Conservation (phyloP, 352 stramenopile genomes). For the Globisporangium emineosum region DNA sequence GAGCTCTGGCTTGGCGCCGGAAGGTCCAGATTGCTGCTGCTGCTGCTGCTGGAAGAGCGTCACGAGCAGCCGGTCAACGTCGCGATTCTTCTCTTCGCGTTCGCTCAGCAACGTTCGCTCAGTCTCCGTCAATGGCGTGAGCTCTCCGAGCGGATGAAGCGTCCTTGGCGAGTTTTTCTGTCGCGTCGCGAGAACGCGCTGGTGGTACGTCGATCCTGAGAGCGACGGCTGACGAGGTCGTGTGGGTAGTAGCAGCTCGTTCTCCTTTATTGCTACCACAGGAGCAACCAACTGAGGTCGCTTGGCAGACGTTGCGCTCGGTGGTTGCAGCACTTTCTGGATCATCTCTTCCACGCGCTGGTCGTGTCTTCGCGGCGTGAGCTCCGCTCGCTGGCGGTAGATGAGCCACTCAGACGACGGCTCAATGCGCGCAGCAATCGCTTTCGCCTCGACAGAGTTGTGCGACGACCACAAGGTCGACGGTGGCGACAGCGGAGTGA, state of each 20-base stretch:
- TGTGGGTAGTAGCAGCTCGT: constrained; percentile 5
- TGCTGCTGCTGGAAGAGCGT: constrained; percentile 34
- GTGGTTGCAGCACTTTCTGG: constrained; percentile 19
- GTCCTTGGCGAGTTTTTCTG: constrained; percentile 9
- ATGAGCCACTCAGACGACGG: constrained; percentile 61
- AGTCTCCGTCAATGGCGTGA: constrained; percentile 24
- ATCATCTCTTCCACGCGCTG: constrained; percentile 47
- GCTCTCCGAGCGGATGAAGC: constrained; percentile 16
- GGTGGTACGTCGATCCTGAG: constrained; percentile 32
- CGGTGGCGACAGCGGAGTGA: neutral
- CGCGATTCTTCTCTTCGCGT: constrained; percentile 38
- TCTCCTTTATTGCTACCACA: constrained; percentile 10
- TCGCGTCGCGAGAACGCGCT: constrained; percentile 30
- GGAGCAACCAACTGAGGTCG: neutral
- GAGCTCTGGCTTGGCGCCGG: neutral
- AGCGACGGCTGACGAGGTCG: constrained; percentile 32
- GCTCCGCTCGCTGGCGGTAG: constrained; percentile 43
- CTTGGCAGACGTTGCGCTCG: neutral
- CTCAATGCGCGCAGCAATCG: constrained; percentile 21
- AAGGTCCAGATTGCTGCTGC: constrained; percentile 2
- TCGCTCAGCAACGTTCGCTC: constrained; percentile 28
- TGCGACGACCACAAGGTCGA: constrained; percentile 1
- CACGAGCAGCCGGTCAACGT: constrained; percentile 38
- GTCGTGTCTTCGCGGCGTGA: constrained; percentile 37
- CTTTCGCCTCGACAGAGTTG: constrained; percentile 18